Percentiles rank a stretch among this genome's conserved stretches.
Conservation (phyloP, 768 basidiomycete genomes). For the Suillus weaverae region DNA sequence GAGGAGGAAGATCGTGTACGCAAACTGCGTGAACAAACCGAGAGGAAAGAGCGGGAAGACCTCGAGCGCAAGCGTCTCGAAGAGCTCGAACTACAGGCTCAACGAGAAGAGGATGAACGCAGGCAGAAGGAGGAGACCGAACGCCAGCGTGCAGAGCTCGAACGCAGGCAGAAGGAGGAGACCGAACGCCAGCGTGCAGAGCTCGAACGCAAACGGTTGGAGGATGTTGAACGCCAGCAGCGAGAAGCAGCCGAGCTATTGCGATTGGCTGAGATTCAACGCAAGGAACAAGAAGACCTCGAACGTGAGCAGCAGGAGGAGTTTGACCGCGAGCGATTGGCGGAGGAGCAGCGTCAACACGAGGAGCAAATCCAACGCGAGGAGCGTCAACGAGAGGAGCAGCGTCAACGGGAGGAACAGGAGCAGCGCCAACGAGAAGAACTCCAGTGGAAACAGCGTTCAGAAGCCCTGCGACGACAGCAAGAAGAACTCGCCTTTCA, state of each 20-base stretch:
- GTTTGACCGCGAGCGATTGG: not conserved
- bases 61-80: constrained; percentile 9
- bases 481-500: constrained; percentile 2
- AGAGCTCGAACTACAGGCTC: not conserved
- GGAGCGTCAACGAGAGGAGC: not conserved
- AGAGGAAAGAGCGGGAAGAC: constrained; percentile 13
- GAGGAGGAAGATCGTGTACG: constrained; percentile 4
- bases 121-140: constrained; percentile 15
- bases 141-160: constrained; percentile 24
- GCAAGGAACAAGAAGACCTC: not conserved
- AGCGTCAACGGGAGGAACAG: not conserved
- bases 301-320: constrained; percentile 1
- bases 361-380: not conserved
- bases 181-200: constrained; percentile 26
- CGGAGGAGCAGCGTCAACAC: not conserved
- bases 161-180: constrained; percentile 10
- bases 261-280: constrained; percentile 4
- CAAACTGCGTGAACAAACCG: constrained; percentile 2
- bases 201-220: constrained; percentile 10
- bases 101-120: constrained; percentile 8
- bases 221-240: constrained; percentile 11
- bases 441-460: constrained; percentile 5
- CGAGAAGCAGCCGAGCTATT: constrained; percentile 8
- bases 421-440: constrained; percentile 3
- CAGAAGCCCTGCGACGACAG: constrained; percentile 1